Base-by-base conservation (phyloP, 345 rosid species). In the Boechera stricta region DNA sequence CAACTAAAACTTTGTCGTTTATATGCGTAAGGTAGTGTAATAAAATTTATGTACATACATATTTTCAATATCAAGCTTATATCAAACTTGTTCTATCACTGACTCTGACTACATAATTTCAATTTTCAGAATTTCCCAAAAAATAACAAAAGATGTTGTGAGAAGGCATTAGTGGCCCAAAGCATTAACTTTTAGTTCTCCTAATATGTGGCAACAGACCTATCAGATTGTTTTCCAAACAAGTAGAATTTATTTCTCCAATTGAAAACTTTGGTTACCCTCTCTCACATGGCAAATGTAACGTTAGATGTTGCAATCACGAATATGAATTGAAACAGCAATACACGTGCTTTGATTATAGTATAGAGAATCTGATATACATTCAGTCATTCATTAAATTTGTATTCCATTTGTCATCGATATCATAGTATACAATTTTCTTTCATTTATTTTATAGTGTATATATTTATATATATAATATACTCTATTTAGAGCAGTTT, bases 151-250 rank as follows among this genome's bases (percentile, higher is more conserved):
- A 4, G 21, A 24, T 38, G 18, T 33, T 16, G 42, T 73, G 61
- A 6, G 64, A 61, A 69, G 64, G 51, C 55, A 62, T 18, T 7
- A 55, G 48, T 77, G 77, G 68, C 73, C 81, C 81, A 72, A 72
- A 66, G 69, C 81, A 78, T 57, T 78, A 78, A 78, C 49, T 59
- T 71, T 5, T 21, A 8, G 55, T 18, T 3, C 28, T 47, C 6
- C 36, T 28, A 11, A 4, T 8, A 28, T 63, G 68, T 42, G 33
- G 12, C 24, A 42, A 26, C 8, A 75, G 42, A 59, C 21, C 29
- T 41, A 48, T 7, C 36, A 69, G 47, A 51, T 45, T 55, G 11
- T 55, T 66, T 63, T 48, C 56, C 45, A 63, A 69, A 47, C 60
- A 4, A 15, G 49, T 7, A 47, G 2, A 45, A 63, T 70, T 71